These are phyloP conservation scores for Alternaria sp. DNA, from an alignment of 2,329 filamentous ascomycete species.

Conservation along the genomic window DNA sequence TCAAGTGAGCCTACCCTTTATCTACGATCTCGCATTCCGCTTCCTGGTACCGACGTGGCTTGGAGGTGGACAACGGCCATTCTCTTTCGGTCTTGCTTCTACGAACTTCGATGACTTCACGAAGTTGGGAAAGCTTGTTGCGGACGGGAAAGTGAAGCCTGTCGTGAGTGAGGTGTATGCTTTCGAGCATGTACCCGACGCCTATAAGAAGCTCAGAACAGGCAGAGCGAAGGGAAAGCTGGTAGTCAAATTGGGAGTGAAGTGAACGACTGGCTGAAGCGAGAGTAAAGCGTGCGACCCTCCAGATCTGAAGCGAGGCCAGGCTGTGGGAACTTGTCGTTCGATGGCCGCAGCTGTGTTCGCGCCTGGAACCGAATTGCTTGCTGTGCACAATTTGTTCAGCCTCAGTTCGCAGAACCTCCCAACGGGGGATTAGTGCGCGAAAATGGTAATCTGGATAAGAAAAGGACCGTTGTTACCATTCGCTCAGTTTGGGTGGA, in stretches of 20 bases:
- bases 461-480: background rate
- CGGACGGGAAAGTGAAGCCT: slow-evolving; percentile 62
- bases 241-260: slow-evolving; percentile 44
- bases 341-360: background rate
- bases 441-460: background rate
- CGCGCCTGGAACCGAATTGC: background rate
- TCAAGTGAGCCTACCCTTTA: slow-evolving; percentile 19
- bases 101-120: slow-evolving; percentile 29
- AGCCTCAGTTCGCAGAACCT: background rate
- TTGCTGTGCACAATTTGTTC: background rate
- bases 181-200: slow-evolving; percentile 61
- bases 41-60: slow-evolving; percentile 45
- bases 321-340: background rate
- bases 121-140: slow-evolving; percentile 59
- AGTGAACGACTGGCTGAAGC: background rate
- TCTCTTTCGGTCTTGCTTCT: slow-evolving; percentile 41
- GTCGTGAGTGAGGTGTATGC: slow-evolving; percentile 61
- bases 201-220: slow-evolving; percentile 62
- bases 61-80: slow-evolving; percentile 57
- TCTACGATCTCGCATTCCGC: slow-evolving; percentile 22
- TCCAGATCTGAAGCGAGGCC: background rate
- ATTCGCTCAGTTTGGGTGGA: background rate
- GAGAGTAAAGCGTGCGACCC: background rate
- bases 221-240: slow-evolving; percentile 65
- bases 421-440: background rate